Evolutionary conservation across 192 early-diverging fungal genomes (phyloP), one percentile per base, ranked within the genome.

Genomic region (Podila horticola): DNA sequence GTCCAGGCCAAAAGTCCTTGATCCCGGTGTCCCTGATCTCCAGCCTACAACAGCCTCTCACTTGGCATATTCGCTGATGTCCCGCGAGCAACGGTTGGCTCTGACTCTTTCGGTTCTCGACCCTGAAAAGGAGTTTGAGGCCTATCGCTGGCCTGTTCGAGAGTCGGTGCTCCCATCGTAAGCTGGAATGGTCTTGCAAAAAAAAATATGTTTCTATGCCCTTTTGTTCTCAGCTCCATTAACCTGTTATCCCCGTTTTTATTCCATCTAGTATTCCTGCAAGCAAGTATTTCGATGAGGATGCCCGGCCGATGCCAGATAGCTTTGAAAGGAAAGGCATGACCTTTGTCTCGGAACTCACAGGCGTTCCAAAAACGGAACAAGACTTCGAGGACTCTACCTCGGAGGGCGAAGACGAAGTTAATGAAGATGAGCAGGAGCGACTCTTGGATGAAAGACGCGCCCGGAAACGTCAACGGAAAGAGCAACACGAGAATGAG

Each of bases 61-160:
- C 41, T 17, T 50, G 13, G 24, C 24, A 2, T 28, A 50, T n/a
- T 28, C 64, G 5, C 48, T 50, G 22, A 17, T 50, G 45, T 15
- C 11, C 22, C 48, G n/a, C 41, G 48, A 50, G 29, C 41, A 50
- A 28, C 17, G 24, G 6, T 20, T 24, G 11, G 12, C 64, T 51
- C n/a, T 65, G 64, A 20, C 64, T 12, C 28, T 65, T 22, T 38
- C n/a, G 9, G 38, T 36, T 4, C 28, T 65, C 1, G 41, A 49
- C 10, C 59, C 59, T 29, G 17, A 51, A 30, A 36, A 28, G n/a
- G 8, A 48, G 26, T 24, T 31, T 59, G 64, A 51, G 17, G 22
- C 66, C 22, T 81, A 81, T 51, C 67, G 77, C 5, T 81, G 77
- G 77, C 77, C 77, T 34, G 62, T 81, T 19, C 77, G 67, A 9